phyloP scores from a whole-genome alignment of 768 basidiomycete species.

The Kwoniella dejecticola region DNA sequence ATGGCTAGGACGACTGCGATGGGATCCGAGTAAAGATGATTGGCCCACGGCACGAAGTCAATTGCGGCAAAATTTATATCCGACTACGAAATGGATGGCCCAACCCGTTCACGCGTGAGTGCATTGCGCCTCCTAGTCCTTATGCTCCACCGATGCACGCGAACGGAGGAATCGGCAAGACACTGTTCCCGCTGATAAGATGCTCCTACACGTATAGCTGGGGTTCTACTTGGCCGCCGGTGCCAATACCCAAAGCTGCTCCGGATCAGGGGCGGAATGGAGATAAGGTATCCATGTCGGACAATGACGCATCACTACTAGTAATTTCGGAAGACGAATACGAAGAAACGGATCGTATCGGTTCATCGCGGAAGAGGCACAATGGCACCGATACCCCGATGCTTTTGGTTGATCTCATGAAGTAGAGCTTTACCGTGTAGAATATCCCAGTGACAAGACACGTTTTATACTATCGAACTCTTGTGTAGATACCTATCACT shows the following conservation, averaged over 20 bases:
- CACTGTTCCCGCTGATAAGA: too few species aligned
- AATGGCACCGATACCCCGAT: too few species aligned
- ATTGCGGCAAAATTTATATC: constrained; percentile 1
- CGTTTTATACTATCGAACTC: too few species aligned
- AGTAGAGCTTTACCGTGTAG: too few species aligned
- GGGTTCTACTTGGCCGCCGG: neutral
- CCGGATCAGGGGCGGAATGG: neutral
- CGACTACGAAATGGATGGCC: constrained; percentile 12
- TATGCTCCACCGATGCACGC: too few species aligned
- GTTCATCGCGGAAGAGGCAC: neutral
- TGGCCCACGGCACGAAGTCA: constrained; percentile 13
- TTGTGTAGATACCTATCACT: too few species aligned
- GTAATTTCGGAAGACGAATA: neutral
- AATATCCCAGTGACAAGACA: too few species aligned
- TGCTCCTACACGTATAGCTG: neutral
- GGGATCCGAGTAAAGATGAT: constrained; percentile 35
- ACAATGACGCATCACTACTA: neutral
- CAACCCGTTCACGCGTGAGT: constrained; percentile 19
- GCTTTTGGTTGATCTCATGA: too few species aligned
- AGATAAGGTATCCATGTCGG: too few species aligned
- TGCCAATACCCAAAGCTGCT: neutral
- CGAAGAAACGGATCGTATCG: neutral
- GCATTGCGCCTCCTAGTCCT: neutral
- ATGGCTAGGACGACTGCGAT: constrained; percentile 31
- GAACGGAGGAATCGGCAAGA: neutral